Percentiles rank a stretch among this genome's conserved stretches.
Evolutionary conservation across 78 protist species (phyloP).

Genomic region (Cavenderia fasciculata): DNA sequence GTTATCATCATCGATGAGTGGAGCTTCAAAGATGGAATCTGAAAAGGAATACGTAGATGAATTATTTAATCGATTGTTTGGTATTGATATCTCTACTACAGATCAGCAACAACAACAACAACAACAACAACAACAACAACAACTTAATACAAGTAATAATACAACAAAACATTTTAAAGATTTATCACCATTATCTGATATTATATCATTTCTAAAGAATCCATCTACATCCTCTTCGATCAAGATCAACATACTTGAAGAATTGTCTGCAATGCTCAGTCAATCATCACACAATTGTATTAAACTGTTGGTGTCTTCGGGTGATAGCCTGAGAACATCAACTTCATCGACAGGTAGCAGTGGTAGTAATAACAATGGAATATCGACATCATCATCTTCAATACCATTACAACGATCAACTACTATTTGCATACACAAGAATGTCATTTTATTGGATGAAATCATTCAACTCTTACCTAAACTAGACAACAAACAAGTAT

Average conservation of each 20-base stretch:
- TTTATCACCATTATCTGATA: no score
- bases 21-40: no score
- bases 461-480: constrained; percentile 21
- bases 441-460: constrained; percentile 39
- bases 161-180: no score
- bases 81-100: no score
- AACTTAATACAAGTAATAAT: no score
- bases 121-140: no score
- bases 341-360: not conserved
- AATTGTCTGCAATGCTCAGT: not conserved
- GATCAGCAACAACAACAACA: no score
- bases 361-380: not conserved
- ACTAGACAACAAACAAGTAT: constrained; percentile 4
- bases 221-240: not conserved
- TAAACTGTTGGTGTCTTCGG: not conserved
- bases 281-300: not conserved
- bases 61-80: no score
- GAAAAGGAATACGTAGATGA: no score
- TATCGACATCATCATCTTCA: no score
- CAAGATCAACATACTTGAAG: not conserved
- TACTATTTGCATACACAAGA: constrained; percentile 36
- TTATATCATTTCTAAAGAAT: not conserved
- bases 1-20: no score
- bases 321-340: not conserved
- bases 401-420: constrained; percentile 18